Evolutionary conservation across 139 green algal genomes (phyloP), one percentile per base, ranked within the genome.

Genomic region (Desmodesmus armatus): DNA sequence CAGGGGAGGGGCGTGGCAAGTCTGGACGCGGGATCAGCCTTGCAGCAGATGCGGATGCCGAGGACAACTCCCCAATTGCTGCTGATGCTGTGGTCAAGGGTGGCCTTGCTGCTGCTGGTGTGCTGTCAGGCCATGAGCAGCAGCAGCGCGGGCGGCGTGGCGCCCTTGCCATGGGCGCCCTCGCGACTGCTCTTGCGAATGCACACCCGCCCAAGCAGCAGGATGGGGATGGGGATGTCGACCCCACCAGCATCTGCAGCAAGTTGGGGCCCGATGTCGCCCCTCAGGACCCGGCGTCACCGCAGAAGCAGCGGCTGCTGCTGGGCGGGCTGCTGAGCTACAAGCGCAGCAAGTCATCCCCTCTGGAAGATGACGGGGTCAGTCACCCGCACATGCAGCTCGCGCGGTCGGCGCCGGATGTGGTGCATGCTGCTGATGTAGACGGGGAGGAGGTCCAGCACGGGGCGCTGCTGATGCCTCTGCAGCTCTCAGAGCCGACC

Each of bases 71-170:
- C 9, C 6, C 29, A 40, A 25, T n/a, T 44, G 27, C 13, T 73
- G 55, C 37, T 73, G 77, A 74, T 39, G 37, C 40, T 31, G 40
- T 35, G 31, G 69, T 35, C 47, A 27, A 33, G 49, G 69, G 37
- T 39, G 60, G 37, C 7, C n/a, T 39, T 7, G 60, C 66, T 49
- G 66, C 66, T 49, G 66, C 17, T n/a, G 17, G 33, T 49, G 66
- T 35, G 31, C 17, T 17, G 35, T 35, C 66, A 49, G 35, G 35
- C 21, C 74, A 82, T n/a, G 35, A 58, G 25, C 76, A 70, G 53
- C 76, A 72, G 55, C 76, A 82, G 76, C 55, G 41, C 19, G 66
- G n/a, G n/a, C n/a, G n/a, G n/a, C n/a, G n/a, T n/a, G n/a, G n/a
- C n/a, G n/a, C n/a, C n/a, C n/a, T n/a, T n/a, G n/a, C n/a, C n/a